phyloP scores from a whole-genome alignment of 2,329 filamentous ascomycete species.

The Cladosporium sp. region DNA sequence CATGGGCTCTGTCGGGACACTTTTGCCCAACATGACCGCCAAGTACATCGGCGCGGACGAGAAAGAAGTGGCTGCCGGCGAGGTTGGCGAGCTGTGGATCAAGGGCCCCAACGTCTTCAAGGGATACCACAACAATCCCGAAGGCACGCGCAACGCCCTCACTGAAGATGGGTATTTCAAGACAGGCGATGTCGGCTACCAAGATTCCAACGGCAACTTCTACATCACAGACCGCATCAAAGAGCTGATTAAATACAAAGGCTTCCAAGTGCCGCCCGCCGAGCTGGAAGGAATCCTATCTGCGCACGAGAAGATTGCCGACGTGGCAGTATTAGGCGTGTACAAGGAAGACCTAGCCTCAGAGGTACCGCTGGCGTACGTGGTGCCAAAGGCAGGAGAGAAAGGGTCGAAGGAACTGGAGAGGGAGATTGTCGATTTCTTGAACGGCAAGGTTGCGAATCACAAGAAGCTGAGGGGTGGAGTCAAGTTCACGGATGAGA shows the following conservation, averaged over 20 bases:
- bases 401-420: slow-evolving; percentile 29
- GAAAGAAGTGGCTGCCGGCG: slow-evolving; percentile 57
- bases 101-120: slow-evolving; percentile 76
- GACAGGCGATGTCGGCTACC: slow-evolving; percentile 81
- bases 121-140: slow-evolving; percentile 72
- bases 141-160: slow-evolving; percentile 66
- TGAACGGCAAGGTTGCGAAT: slow-evolving; percentile 42
- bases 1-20: slow-evolving; percentile 72
- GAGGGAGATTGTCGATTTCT: slow-evolving; percentile 40
- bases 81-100: slow-evolving; percentile 60
- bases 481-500: slow-evolving; percentile 43
- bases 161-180: slow-evolving; percentile 81
- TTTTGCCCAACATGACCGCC: slow-evolving; percentile 75
- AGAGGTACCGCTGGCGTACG: slow-evolving; percentile 44
- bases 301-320: slow-evolving; percentile 39
- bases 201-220: slow-evolving; percentile 74
- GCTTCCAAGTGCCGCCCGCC: slow-evolving; percentile 46
- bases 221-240: slow-evolving; percentile 86
- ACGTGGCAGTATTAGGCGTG: slow-evolving; percentile 44
- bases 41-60: slow-evolving; percentile 67
- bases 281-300: slow-evolving; percentile 45
- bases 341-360: slow-evolving; percentile 44
- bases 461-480: slow-evolving; percentile 46
- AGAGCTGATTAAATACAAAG: slow-evolving; percentile 58
- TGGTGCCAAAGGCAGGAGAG: slow-evolving; percentile 36